Evolutionary conservation across 2,329 filamentous ascomycete genomes (phyloP).

Genomic region (Trichoderma harzianum): DNA sequence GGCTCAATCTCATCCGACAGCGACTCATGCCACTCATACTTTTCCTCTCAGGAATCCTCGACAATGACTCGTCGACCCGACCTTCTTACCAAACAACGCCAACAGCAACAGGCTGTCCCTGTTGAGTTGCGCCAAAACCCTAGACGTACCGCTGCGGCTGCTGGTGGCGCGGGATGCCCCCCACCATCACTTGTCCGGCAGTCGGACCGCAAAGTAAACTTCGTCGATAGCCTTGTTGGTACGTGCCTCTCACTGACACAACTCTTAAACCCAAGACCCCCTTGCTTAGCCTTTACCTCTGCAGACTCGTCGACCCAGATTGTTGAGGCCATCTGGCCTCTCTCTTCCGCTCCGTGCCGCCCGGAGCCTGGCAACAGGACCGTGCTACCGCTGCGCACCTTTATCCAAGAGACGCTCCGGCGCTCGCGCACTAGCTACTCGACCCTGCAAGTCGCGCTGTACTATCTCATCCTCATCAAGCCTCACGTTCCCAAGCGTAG

Average conservation of each 20-base stretch:
- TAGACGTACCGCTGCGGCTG: conserved; percentile 53
- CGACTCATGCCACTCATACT: conserved; percentile 46
- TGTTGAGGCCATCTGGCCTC: conserved; percentile 94
- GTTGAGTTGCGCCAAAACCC: conserved; percentile 63
- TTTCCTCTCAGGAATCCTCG: conserved; percentile 30
- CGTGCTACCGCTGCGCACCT: conserved; percentile 85
- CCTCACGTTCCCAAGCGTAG: conserved; percentile 78
- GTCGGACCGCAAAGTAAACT: conserved; percentile 87
- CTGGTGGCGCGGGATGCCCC: conserved; percentile 54
- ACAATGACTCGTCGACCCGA: background rate
- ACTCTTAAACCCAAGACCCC: conserved; percentile 16
- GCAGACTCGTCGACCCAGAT: conserved; percentile 96
- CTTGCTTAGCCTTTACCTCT: conserved; percentile 33
- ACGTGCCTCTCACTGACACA: conserved; percentile 51
- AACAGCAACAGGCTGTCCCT: conserved; percentile 42
- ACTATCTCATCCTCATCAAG: conserved; percentile 94
- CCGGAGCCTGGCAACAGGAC: conserved; percentile 69
- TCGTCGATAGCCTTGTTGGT: conserved; percentile 97
- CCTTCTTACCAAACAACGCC: conserved; percentile 22
- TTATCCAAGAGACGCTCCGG: conserved; percentile 95
- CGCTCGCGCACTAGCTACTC: conserved; percentile 96
- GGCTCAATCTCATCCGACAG: conserved; percentile 58
- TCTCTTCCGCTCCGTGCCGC: conserved; percentile 76
- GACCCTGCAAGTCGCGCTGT: conserved; percentile 92
- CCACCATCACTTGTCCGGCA: conserved; percentile 80